Conservation (phyloP, 306 rosid species). For the Carpinus viminea region DNA sequence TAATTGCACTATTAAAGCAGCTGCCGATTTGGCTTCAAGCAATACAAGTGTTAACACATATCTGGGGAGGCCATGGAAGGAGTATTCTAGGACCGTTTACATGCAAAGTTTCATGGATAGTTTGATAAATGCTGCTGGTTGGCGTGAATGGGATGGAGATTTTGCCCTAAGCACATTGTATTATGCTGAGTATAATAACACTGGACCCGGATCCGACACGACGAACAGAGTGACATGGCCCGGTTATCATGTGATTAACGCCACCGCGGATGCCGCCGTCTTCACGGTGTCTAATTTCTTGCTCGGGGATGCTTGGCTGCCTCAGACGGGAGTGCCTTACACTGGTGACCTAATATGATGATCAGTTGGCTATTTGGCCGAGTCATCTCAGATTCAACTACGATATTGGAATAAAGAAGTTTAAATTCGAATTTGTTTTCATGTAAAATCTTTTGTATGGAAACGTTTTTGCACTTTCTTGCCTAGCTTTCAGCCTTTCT, state of each 20-base stretch:
- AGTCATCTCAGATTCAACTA: background rate
- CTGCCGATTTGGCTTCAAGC: constrained; percentile 1
- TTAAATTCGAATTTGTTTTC: too few species aligned
- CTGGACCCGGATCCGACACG: background rate
- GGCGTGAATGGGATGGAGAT: background rate
- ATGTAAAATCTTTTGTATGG: too few species aligned
- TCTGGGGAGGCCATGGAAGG: constrained; percentile 11
- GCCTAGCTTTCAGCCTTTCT: too few species aligned
- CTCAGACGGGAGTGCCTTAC: constrained; percentile 3
- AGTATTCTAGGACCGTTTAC: background rate
- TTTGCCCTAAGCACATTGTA: constrained; percentile 1
- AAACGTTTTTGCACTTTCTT: too few species aligned
- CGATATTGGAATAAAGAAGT: too few species aligned
- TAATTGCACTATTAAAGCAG: constrained; percentile 3
- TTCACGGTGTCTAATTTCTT: background rate
- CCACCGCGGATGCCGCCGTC: background rate
- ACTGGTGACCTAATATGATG: background rate
- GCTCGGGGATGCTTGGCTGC: background rate
- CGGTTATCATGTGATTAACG: background rate
- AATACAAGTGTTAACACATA: background rate
- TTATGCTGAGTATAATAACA: background rate
- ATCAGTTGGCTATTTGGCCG: too few species aligned
- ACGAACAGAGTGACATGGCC: background rate
- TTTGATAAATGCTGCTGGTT: background rate
- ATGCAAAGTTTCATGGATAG: constrained; percentile 1